Percentiles rank a stretch among this genome's conserved stretches.
Evolutionary conservation across 1,284 basidiomycete genomes (phyloP).

Genomic region (Anthracocystis walkeri): DNA sequence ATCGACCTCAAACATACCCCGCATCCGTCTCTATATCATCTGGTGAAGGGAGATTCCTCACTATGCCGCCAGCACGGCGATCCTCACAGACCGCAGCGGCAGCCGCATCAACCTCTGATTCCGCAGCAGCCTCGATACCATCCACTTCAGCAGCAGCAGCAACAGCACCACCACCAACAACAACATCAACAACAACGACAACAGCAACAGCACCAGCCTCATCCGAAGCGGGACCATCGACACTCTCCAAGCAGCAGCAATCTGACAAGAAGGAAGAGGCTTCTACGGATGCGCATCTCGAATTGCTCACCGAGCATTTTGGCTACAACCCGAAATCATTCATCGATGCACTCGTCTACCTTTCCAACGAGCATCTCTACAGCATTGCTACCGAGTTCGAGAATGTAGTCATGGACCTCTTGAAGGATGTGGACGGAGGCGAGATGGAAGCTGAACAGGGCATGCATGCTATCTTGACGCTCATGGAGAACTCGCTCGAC

Average conservation of each 20-base stretch:
- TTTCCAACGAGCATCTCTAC: constrained; percentile 67
- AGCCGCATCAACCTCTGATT: constrained; percentile 10
- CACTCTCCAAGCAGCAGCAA: constrained; percentile 1
- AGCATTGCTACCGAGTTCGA: constrained; percentile 60
- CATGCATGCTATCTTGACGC: constrained; percentile 61
- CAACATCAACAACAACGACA: constrained; percentile 2
- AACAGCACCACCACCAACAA: constrained; percentile 1
- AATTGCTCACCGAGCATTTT: constrained; percentile 68
- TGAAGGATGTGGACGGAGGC: constrained; percentile 44
- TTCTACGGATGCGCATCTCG: constrained; percentile 51
- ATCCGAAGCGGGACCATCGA: constrained; percentile 23
- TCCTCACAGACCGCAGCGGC: constrained; percentile 29
- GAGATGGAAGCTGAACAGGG: constrained; percentile 63
- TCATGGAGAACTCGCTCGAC: constrained; percentile 67
- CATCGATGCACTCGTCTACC: constrained; percentile 64
- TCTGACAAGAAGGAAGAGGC: constrained; percentile 34
- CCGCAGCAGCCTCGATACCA: not conserved
- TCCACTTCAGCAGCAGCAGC: constrained; percentile 1
- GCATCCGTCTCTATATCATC: not conserved
- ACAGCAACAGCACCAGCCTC: constrained; percentile 13
- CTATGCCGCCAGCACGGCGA: constrained; percentile 31
- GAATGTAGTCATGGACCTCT: constrained; percentile 33
- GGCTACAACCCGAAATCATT: constrained; percentile 65
- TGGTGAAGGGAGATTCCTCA: not conserved
- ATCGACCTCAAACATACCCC: constrained; percentile 5